phyloP scores from a whole-genome alignment of 331 rosid species.

The Acacia pycnantha region DNA sequence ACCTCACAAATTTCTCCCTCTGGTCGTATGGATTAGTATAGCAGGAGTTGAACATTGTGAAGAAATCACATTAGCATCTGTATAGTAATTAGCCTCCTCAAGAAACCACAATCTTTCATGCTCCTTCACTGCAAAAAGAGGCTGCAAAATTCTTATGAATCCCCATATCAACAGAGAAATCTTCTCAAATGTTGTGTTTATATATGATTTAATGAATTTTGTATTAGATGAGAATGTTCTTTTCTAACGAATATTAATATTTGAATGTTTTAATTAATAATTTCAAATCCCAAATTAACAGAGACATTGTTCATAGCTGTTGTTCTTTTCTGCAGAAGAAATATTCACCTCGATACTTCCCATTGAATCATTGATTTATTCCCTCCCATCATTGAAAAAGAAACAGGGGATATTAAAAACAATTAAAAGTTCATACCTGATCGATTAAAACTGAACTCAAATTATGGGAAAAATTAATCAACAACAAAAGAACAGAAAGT shows the following conservation, averaged over 20 bases:
- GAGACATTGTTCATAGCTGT: background rate
- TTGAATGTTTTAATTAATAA: background rate
- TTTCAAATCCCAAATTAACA: background rate
- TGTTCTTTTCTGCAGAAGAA: background rate
- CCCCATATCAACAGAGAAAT: background rate
- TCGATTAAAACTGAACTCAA: background rate
- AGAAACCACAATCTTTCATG: background rate
- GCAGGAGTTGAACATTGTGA: background rate
- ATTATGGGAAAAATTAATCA: background rate
- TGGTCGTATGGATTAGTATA: background rate
- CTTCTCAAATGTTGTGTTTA: background rate
- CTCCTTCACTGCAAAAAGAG: background rate
- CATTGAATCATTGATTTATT: background rate
- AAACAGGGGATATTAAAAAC: background rate
- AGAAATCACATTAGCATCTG: background rate
- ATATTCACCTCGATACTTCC: background rate
- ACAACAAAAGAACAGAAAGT: background rate
- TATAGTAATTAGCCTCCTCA: background rate
- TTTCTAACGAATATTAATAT: background rate
- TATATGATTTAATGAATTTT: background rate
- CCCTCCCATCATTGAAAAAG: background rate
- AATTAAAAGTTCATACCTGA: background rate
- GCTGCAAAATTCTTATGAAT: background rate
- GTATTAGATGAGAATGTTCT: background rate
- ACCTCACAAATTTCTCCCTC: constrained; percentile 55